Evolutionary conservation across 2,329 filamentous ascomycete species (phyloP), one percentile per base, ranked within the genome.

Genomic region (Monosporascus sp.): DNA sequence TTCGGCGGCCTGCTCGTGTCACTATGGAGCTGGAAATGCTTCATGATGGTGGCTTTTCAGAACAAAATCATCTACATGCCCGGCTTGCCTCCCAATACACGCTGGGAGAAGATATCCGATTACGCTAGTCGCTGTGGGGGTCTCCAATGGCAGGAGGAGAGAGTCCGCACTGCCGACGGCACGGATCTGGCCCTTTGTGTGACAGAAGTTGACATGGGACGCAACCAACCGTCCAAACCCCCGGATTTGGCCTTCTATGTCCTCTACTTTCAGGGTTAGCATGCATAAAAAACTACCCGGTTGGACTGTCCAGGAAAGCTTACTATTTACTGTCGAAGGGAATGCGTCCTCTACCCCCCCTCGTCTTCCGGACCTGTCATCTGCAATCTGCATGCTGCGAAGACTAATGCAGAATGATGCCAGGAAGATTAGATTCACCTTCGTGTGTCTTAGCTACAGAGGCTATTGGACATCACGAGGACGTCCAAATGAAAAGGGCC

Each of bases 21-120:
- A 3, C 73, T 92, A 15, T 92, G 79, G 78, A 73, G 71, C 2
- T 83, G 80, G 76, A 85, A 86, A 65, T 90, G 87, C 64, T 69
- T 83, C 50, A 88, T 90, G 83, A 82, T 91, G 72, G 76, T 93
- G 27, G 60, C 88, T 5, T 88, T 91, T 65, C 89, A 92, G 70
- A 89, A 92, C 64, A 86, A 87, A 65, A 89, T 92, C 65, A 87
- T 92, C 54, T 92, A 91, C 70, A 90, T 90, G 74, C 87, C 88
- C 0, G 87, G 86, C 46, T 71, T 91, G 49, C 87, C 88, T 18
- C 88, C 88, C 2, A 87, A 87, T 63, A 77, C 88, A 0, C 78
- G 87, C 17, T 76, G 78, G 24, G 86, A 91, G 71, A 83, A 72
- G 53, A 85, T 92, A 38, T 71, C 73, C 3, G 82, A 88, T 60